A percentile compares a stretch with the other conserved stretches of the same genome.
phyloP scores from a whole-genome alignment of 306 rosid genomes.

The Gynostemma pentaphyllum region DNA sequence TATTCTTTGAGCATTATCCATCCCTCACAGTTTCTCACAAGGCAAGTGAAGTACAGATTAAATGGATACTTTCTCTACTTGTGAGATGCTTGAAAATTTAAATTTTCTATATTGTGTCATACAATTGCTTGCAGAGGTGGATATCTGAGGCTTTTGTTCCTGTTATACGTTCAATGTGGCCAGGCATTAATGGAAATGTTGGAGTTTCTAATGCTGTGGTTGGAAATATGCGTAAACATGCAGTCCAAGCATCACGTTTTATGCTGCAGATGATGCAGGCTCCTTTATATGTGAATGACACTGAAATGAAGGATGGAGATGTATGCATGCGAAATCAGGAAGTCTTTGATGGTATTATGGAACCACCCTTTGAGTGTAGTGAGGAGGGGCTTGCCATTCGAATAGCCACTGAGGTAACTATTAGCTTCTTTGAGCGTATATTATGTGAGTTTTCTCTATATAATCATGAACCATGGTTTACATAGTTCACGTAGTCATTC shows the following conservation, averaged over 20 bases:
- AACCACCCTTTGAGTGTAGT: slow-evolving; percentile 58
- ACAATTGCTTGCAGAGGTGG: slow-evolving; percentile 40
- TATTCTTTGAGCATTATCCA: slow-evolving; percentile 90
- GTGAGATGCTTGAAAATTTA: not conserved
- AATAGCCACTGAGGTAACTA: slow-evolving; percentile 70
- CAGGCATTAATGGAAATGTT: slow-evolving; percentile 60
- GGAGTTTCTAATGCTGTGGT: slow-evolving; percentile 46
- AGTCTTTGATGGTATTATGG: slow-evolving; percentile 29
- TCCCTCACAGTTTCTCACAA: slow-evolving; percentile 66
- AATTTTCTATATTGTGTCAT: not conserved
- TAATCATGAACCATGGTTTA: not conserved
- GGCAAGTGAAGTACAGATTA: slow-evolving; percentile 30
- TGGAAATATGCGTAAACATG: slow-evolving; percentile 79
- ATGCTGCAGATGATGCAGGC: slow-evolving; percentile 93
- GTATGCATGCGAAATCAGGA: slow-evolving; percentile 28
- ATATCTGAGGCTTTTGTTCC: slow-evolving; percentile 69
- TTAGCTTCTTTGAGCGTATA: not conserved
- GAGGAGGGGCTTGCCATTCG: slow-evolving; percentile 87
- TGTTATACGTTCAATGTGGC: slow-evolving; percentile 90
- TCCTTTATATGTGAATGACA: slow-evolving; percentile 46
- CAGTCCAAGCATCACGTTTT: slow-evolving; percentile 87
- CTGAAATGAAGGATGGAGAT: slow-evolving; percentile 36
- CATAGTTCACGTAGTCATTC: slow-evolving; percentile 1
- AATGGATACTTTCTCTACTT: not conserved
- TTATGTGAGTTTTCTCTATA: slow-evolving; percentile 4